Evolutionary conservation across 139 green algal species (phyloP).

Genomic region (Microglena sp.): DNA sequence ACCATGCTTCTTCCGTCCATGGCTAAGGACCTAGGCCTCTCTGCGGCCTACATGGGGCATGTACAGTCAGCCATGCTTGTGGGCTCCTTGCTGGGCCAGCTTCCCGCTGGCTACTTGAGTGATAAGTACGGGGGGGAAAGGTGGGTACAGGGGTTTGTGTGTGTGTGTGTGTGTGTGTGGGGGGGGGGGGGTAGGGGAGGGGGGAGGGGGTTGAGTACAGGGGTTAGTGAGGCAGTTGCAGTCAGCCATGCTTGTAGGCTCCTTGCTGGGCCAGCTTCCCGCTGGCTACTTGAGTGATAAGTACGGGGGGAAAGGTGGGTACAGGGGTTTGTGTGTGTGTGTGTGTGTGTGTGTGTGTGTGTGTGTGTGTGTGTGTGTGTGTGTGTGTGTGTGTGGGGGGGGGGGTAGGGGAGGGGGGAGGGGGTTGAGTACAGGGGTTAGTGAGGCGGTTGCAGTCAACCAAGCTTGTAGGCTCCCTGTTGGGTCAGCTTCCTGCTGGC

Average conservation of each 20-base stretch:
- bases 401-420: too few relatives aligned
- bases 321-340: too few relatives aligned
- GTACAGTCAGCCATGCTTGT: not conserved
- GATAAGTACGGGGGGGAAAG: not conserved
- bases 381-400: too few relatives aligned
- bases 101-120: not conserved
- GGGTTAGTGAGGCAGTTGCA: not conserved
- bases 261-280: not conserved
- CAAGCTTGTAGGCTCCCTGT: not conserved
- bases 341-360: too few relatives aligned
- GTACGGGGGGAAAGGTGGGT: too few relatives aligned
- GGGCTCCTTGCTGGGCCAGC: not conserved
- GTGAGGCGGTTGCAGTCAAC: not conserved
- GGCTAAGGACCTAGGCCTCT: not conserved
- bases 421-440: too few relatives aligned
- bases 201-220: too few relatives aligned
- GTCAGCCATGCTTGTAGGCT: not conserved
- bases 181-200: too few relatives aligned
- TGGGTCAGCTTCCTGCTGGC: not conserved
- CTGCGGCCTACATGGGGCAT: not conserved
- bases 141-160: not conserved
- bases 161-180: too few relatives aligned
- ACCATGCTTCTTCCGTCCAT: too few relatives aligned
- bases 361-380: too few relatives aligned
- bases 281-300: not conserved